Conservation (phyloP, 176 grass and related monocot species). For the Chloris gayana region DNA sequence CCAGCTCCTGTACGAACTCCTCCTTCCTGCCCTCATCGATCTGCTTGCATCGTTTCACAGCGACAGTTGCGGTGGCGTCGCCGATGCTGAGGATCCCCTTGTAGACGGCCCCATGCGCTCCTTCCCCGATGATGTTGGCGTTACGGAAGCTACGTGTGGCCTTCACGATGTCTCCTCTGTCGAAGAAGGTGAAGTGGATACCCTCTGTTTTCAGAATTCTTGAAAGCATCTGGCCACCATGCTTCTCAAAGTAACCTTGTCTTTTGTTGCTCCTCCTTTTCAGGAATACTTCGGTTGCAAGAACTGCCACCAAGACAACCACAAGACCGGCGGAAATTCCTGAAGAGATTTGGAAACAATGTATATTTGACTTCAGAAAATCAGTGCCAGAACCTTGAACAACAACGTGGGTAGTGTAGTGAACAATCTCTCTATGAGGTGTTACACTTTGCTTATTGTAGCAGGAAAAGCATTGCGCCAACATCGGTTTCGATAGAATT, state of each 20-base stretch:
- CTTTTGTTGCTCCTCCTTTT: neutral
- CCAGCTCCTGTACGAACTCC: too few relatives aligned
- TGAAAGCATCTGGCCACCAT: neutral
- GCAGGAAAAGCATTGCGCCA: too few relatives aligned
- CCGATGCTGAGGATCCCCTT: neutral
- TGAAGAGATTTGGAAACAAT: neutral
- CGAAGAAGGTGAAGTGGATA: constrained; percentile 21
- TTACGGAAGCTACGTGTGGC: constrained; percentile 42
- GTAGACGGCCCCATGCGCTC: constrained; percentile 49
- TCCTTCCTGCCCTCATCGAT: too few relatives aligned
- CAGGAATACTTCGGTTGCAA: neutral
- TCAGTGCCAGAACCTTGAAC: too few relatives aligned
- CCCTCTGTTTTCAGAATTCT: neutral
- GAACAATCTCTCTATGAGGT: too few relatives aligned
- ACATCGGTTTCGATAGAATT: too few relatives aligned
- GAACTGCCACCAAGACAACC: neutral
- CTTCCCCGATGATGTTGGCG: constrained; percentile 38
- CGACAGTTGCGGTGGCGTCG: too few relatives aligned
- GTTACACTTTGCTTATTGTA: too few relatives aligned
- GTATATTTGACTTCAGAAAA: too few relatives aligned
- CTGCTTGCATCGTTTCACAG: too few relatives aligned
- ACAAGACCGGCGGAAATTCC: neutral
- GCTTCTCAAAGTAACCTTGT: neutral
- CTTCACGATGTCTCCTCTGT: constrained; percentile 13
- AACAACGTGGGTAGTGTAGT: too few relatives aligned